Evolutionary conservation across 768 basidiomycete genomes (phyloP).

Genomic region (Cystobasidium ongulense): DNA sequence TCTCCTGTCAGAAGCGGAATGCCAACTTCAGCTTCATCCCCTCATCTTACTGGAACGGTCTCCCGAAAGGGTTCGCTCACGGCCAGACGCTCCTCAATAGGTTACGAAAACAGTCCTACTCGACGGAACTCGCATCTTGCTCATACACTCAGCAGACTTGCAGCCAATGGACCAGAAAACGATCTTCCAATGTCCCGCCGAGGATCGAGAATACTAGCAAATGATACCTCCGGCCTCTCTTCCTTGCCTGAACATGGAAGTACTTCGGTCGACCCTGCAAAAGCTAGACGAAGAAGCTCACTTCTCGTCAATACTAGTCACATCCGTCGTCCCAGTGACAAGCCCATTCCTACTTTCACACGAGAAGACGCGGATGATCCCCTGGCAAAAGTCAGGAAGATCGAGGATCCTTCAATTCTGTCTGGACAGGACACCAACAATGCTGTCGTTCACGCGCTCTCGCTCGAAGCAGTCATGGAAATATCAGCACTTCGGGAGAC

Average conservation of each 20-base stretch:
- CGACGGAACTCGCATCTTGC: conserved; percentile 20
- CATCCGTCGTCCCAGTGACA: neutral
- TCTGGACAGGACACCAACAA: neutral
- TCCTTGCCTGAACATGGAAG: neutral
- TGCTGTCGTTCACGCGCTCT: conserved; percentile 15
- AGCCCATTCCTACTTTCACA: neutral
- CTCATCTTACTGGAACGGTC: neutral
- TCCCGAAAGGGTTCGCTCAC: neutral
- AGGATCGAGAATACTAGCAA: neutral
- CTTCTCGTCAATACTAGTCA: neutral
- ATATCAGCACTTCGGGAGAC: conserved; percentile 5
- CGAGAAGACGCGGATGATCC: neutral
- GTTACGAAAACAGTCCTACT: neutral
- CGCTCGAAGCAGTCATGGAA: conserved; percentile 23
- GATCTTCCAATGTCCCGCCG: conserved; percentile 9
- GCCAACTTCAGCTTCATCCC: neutral
- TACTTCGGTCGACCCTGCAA: neutral
- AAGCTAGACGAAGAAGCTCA: neutral
- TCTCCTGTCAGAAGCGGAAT: neutral
- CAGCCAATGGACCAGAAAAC: neutral
- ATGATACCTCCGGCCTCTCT: neutral
- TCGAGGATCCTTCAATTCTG: neutral
- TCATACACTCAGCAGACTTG: conserved; percentile 21
- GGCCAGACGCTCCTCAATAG: conserved; percentile 3
- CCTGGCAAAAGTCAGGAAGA: neutral